Evolutionary conservation across 805 yeast genomes (phyloP).

Genomic region (Zygosaccharomyces siamensis): DNA sequence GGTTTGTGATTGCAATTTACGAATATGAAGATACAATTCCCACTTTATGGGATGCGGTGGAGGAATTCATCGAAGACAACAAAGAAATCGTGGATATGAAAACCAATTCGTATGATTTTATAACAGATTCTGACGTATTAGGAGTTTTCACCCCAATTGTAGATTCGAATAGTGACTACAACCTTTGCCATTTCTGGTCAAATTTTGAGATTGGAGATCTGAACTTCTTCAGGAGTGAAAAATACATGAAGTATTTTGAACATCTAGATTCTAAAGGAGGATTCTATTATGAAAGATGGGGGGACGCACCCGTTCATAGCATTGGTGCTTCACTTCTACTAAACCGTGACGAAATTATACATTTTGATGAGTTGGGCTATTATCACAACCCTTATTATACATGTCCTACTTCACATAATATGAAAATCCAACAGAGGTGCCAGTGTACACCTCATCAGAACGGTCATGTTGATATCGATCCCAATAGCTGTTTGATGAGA

Average conservation of each 20-base stretch:
- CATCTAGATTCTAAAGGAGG: constrained; percentile 65
- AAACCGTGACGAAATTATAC: constrained; percentile 58
- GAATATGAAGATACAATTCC: constrained; percentile 86
- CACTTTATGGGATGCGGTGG: constrained; percentile 70
- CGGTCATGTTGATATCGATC: constrained; percentile 38
- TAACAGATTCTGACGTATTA: constrained; percentile 50
- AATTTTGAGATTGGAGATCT: constrained; percentile 75
- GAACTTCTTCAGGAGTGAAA: constrained; percentile 63
- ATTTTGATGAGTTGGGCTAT: constrained; percentile 80
- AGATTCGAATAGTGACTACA: constrained; percentile 54
- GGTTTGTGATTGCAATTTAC: constrained; percentile 76
- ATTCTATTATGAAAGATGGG: constrained; percentile 87
- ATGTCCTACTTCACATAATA: constrained; percentile 50
- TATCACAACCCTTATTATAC: constrained; percentile 64
- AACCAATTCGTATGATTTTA: constrained; percentile 33
- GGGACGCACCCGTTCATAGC: constrained; percentile 90
- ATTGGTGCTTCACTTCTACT: constrained; percentile 60
- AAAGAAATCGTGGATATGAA: constrained; percentile 45
- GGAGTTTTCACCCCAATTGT: constrained; percentile 40
- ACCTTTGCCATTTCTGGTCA: constrained; percentile 83
- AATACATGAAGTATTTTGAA: constrained; percentile 57
- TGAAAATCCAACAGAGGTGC: constrained; percentile 55
- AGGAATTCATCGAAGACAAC: constrained; percentile 53
- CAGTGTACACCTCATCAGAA: constrained; percentile 49
- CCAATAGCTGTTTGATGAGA: constrained; percentile 59